Base-by-base conservation (phyloP, 2,329 filamentous ascomycete species). In the Beauveria varroae region DNA sequence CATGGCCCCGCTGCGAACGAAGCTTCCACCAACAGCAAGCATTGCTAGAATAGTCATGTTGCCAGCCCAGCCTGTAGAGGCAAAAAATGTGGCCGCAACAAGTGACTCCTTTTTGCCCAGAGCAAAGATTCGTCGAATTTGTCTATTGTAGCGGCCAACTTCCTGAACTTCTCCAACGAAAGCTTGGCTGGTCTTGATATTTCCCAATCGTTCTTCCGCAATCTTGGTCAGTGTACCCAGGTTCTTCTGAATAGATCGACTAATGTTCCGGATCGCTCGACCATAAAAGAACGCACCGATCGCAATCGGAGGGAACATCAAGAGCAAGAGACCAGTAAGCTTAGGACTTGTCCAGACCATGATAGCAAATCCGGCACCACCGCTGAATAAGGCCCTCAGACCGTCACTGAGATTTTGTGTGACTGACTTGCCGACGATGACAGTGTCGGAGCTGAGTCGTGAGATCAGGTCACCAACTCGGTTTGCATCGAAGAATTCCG, bases 401-500 rank as follows among this genome's bases (percentile, higher is more conserved):
- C 95, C 95, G 75, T 99, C 95, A 6, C 93, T 98, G 55, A 99
- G 79, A 71, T 99, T 99, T 71, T 98, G 93, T 0, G 95, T 99
- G 66, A 99, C 96, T 69, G 92, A 96, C 76, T 99, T 99, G 71
- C 93, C 95, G 60, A 99, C 95, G 70, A 99, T 96, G 70, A 98
- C 91, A 0, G 95, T 97, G 73, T 99, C 96, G 2, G 93, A 96
- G 69, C 93, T 93, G 51, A 99, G 85, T 43, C 96, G 88, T 43
- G 93, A 98, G 70, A 99, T 97, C 67, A 99, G 79, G 72, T 99
- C 95, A 72, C 95, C 95, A 28, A 97, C 93, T 28, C 95, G 85
- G 76, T 99, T 99, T 44, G 95, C 95, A 72, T 99, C 95, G 71
- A 99, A 99, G 78, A 99, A 99, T 70, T 98, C 95, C 62, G 95